Conservation (phyloP, 1,139 yeast genomes). For the Candida sanyaensis region DNA sequence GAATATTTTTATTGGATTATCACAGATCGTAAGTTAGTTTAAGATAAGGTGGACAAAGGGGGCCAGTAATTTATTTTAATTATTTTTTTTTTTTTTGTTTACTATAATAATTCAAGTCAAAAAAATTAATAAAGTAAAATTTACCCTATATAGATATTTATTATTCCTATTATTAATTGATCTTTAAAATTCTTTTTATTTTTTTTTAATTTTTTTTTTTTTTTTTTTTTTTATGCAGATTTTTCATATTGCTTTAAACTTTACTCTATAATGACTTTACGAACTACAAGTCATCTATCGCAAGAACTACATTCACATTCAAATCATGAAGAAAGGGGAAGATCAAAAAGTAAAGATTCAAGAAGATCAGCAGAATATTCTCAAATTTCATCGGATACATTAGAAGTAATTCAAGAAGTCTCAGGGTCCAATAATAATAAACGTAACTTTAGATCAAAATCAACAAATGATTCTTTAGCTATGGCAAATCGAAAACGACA, state of each 20-base stretch:
- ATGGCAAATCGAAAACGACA: slow-evolving; percentile 1
- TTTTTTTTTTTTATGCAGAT: too few species aligned
- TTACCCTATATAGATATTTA: too few species aligned
- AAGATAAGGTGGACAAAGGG: not conserved
- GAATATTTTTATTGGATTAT: slow-evolving; percentile 1
- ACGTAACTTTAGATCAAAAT: slow-evolving; percentile 2
- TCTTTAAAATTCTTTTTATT: too few species aligned
- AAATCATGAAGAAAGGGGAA: slow-evolving; percentile 6
- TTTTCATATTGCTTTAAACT: not conserved
- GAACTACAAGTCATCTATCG: not conserved
- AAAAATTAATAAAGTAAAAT: too few species aligned
- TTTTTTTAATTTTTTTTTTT: too few species aligned
- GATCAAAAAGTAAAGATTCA: slow-evolving; percentile 4
- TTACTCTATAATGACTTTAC: not conserved
- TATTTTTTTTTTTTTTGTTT: too few species aligned
- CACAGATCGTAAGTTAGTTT: not conserved
- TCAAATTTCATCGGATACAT: not conserved
- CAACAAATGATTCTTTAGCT: slow-evolving; percentile 1
- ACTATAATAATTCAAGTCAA: too few species aligned
- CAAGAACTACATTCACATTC: not conserved
- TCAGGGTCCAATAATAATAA: not conserved
- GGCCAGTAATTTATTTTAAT: not conserved
- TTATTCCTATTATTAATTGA: too few species aligned
- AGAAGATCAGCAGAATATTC: not conserved
- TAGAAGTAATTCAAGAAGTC: not conserved